These are phyloP conservation scores for Sideroxylon spinosum DNA, from an alignment of 179 eudicot genomes.

Conservation along the genomic window DNA sequence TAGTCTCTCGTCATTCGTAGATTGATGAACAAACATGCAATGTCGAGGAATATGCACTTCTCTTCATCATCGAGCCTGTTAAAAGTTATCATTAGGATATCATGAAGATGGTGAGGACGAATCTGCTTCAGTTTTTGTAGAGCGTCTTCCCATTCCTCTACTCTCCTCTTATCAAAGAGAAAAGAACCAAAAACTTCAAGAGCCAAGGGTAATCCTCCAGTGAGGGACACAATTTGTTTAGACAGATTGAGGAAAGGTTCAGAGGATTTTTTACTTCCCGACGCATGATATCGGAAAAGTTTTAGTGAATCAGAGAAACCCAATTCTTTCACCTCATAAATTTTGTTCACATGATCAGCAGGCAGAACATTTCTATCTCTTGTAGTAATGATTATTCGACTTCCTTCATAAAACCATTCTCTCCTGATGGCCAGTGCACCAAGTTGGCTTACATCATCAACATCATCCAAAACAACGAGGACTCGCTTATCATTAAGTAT, in stretches of 20 bases:
- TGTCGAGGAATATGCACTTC: conserved; percentile 51
- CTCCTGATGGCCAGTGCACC: conserved; percentile 26
- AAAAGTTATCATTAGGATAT: conserved; percentile 43
- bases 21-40: conserved; percentile 56
- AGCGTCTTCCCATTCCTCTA: conserved; percentile 45
- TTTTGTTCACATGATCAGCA: conserved; percentile 20
- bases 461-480: conserved; percentile 50
- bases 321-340: conserved; percentile 38
- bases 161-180: conserved; percentile 42
- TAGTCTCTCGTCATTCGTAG: conserved; percentile 34
- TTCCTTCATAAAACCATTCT: conserved; percentile 41
- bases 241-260: conserved; percentile 24
- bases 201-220: conserved; percentile 68
- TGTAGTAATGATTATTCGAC: conserved; percentile 44
- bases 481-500: conserved; percentile 22
- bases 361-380: conserved; percentile 30
- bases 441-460: conserved; percentile 31
- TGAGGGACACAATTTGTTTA: conserved; percentile 33
- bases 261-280: conserved; percentile 40
- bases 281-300: conserved; percentile 48
- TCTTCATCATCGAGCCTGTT: conserved; percentile 42
- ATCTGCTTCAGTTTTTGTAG: conserved; percentile 27
- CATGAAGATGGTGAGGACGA: conserved; percentile 46
- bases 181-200: conserved; percentile 68
- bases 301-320: conserved; percentile 35